phyloP scores from a whole-genome alignment of 2,329 filamentous ascomycete genomes.

The Passalora sequoiae region DNA sequence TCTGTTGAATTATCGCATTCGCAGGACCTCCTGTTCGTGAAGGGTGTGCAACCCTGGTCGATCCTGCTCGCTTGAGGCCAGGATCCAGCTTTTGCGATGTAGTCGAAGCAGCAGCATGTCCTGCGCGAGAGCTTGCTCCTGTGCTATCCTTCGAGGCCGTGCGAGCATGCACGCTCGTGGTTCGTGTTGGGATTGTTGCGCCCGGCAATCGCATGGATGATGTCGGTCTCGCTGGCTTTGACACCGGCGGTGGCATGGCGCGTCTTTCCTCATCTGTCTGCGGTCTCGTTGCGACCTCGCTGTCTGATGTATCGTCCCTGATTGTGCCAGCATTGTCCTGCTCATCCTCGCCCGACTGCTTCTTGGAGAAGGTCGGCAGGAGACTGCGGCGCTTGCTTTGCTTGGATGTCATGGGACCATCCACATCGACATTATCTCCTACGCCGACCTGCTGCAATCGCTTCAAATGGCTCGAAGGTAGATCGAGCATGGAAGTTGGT shows the following conservation, averaged over 20 bases:
- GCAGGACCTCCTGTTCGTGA: not conserved
- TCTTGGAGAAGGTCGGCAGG: constrained; percentile 29
- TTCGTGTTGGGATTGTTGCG: constrained; percentile 9
- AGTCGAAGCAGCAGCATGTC: constrained; percentile 9
- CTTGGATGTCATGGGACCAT: constrained; percentile 12
- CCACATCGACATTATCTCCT: constrained; percentile 7
- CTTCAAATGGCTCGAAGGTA: constrained; percentile 21
- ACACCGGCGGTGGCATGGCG: constrained; percentile 27
- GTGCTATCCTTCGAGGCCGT: not conserved
- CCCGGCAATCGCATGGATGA: constrained; percentile 20
- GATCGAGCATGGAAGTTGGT: constrained; percentile 32
- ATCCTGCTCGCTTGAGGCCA: not conserved
- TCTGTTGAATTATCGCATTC: not conserved
- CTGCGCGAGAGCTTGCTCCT: not conserved
- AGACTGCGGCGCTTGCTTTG: constrained; percentile 30
- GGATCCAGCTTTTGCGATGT: constrained; percentile 21
- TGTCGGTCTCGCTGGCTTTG: constrained; percentile 18
- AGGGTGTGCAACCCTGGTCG: not conserved
- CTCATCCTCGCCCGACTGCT: constrained; percentile 19
- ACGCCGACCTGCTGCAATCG: constrained; percentile 18
- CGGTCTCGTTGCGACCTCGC: constrained; percentile 11
- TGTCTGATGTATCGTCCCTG: constrained; percentile 22
- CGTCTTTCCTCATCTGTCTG: constrained; percentile 16
- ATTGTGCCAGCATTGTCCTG: constrained; percentile 16
- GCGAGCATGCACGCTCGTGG: constrained; percentile 8